Conservation (phyloP, 23 red algal species). For the Gracilaria gracilis region DNA sequence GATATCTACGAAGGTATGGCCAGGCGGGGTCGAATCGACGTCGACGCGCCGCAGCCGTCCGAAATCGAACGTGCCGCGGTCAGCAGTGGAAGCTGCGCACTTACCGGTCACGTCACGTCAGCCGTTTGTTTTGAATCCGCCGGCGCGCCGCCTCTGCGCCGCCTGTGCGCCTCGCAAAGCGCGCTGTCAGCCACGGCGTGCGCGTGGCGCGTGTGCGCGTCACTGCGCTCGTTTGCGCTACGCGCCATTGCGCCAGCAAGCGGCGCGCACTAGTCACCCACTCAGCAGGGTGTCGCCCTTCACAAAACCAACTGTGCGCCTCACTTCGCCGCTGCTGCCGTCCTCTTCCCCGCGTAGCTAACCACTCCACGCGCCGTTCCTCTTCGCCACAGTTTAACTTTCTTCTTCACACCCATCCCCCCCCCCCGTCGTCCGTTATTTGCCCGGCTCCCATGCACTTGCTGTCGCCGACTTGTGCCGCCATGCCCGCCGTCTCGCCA, state of each 20-base stretch:
- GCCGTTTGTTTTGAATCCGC: too few species aligned
- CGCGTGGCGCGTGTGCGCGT: neutral
- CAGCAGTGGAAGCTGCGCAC: neutral
- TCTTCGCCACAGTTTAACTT: too few species aligned
- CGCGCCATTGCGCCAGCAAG: neutral
- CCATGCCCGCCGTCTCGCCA: neutral
- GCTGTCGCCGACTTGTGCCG: neutral
- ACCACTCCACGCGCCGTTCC: too few species aligned
- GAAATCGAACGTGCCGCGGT: neutral
- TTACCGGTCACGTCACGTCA: neutral
- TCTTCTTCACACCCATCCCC: too few species aligned
- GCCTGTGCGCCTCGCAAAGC: too few species aligned
- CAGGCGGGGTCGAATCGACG: too few species aligned
- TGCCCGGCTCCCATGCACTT: neutral
- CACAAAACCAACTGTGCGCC: neutral
- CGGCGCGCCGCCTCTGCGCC: too few species aligned
- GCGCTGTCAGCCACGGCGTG: neutral
- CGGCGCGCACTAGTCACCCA: too few species aligned
- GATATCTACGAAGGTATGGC: too few species aligned
- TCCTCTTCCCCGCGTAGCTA: neutral
- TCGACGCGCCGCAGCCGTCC: neutral
- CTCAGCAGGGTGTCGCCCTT: neutral
- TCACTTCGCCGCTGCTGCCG: neutral
- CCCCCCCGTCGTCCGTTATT: neutral
- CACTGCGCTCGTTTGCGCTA: neutral